These are phyloP conservation scores for Capsella bursapastoris DNA, from an alignment of 345 rosid genomes.

Conservation along the genomic window DNA sequence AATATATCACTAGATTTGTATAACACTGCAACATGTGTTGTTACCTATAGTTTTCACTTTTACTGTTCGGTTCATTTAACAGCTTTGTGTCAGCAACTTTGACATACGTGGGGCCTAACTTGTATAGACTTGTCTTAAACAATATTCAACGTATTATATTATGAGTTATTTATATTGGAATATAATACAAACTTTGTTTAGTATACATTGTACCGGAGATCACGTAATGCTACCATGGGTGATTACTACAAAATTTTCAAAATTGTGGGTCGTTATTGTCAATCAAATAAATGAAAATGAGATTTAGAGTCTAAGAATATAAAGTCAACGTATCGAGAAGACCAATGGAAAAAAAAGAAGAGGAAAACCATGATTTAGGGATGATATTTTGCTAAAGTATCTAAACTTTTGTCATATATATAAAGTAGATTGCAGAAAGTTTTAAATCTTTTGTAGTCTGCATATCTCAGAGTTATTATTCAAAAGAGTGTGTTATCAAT, in stretches of 20 bases:
- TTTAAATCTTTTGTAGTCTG: constrained; percentile 43
- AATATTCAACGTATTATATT: constrained; percentile 18
- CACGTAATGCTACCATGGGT: constrained; percentile 30
- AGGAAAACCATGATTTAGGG: constrained; percentile 42
- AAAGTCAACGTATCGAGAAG: constrained; percentile 41
- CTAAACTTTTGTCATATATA: constrained; percentile 28
- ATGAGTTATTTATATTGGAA: not conserved
- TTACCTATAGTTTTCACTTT: constrained; percentile 10
- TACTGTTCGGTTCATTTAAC: constrained; percentile 2
- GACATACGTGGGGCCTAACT: constrained; percentile 28
- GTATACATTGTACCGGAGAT: constrained; percentile 2
- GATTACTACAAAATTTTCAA: constrained; percentile 15
- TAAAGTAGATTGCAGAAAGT: constrained; percentile 40
- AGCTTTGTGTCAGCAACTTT: constrained; percentile 34
- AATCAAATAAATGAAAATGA: not conserved
- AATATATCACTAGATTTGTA: constrained; percentile 10
- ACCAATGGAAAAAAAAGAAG: constrained; percentile 16
- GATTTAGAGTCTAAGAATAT: constrained; percentile 3
- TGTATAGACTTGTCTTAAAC: constrained; percentile 32
- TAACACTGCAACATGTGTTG: not conserved
- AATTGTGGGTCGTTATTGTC: constrained; percentile 15
- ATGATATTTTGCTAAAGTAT: constrained; percentile 34
- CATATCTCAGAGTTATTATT: constrained; percentile 27
- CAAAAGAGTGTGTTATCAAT: constrained; percentile 25
- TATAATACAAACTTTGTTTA: not conserved